phyloP scores from a whole-genome alignment of 768 basidiomycete species.

The Lyophyllum shimeji region DNA sequence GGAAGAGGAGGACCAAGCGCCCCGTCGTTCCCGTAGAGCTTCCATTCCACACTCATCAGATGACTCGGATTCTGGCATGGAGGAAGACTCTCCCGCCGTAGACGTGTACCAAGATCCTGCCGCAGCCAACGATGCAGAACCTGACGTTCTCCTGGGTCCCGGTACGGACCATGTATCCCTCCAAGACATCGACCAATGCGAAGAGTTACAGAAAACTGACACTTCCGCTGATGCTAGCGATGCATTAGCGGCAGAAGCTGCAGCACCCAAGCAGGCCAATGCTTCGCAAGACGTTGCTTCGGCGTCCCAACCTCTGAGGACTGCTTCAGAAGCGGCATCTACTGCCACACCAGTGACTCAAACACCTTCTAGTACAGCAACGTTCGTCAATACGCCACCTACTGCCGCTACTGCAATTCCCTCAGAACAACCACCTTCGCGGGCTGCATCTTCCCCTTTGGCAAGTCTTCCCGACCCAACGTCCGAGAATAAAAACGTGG shows the following conservation, averaged over 20 bases:
- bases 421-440: constrained; percentile 1
- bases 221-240: constrained; percentile 30
- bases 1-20: constrained; percentile 28
- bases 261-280: constrained; percentile 1
- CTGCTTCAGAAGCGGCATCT: constrained; percentile 20
- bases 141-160: constrained; percentile 1
- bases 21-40: constrained; percentile 30
- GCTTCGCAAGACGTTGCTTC: neutral
- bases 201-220: constrained; percentile 32
- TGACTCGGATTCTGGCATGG: constrained; percentile 36
- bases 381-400: constrained; percentile 7
- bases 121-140: neutral
- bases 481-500: neutral
- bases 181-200: constrained; percentile 26
- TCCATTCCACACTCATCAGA: constrained; percentile 17
- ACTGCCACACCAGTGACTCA: neutral
- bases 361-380: neutral
- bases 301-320: neutral
- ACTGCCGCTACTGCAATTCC: constrained; percentile 1
- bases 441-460: neutral
- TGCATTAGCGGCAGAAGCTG: constrained; percentile 32
- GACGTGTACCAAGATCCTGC: neutral
- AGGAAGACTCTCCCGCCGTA: constrained; percentile 30
- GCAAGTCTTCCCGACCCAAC: neutral
- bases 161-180: constrained; percentile 24